Percentiles rank a stretch among this genome's conserved stretches.
Conservation (phyloP, 345 rosid genomes). For the Brassica rapa region DNA sequence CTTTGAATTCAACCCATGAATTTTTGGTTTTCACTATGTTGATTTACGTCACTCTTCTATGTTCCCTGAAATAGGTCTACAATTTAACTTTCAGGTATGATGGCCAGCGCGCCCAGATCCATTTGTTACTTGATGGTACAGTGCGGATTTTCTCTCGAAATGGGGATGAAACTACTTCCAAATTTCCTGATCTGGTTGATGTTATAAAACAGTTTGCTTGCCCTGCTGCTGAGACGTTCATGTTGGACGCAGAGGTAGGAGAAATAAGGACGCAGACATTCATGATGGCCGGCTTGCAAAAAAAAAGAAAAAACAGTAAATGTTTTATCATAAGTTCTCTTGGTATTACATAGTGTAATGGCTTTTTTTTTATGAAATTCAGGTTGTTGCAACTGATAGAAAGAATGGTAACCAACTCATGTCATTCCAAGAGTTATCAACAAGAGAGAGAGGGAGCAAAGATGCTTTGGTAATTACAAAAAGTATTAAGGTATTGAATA, state of each 20-base stretch:
- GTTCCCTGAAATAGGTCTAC: neutral
- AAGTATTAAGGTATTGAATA: slow-evolving; percentile 61
- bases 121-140: slow-evolving; percentile 60
- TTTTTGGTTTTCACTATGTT: neutral
- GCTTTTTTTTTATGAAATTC: slow-evolving; percentile 19
- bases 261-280: too few relatives aligned
- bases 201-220: slow-evolving; percentile 56
- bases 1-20: neutral
- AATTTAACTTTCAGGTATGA: slow-evolving; percentile 63
- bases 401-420: slow-evolving; percentile 69
- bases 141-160: slow-evolving; percentile 77
- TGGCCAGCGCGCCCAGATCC: slow-evolving; percentile 95
- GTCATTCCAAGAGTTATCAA: slow-evolving; percentile 94
- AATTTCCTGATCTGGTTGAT: slow-evolving; percentile 75
- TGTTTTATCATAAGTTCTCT: neutral
- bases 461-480: slow-evolving; percentile 55
- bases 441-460: slow-evolving; percentile 86
- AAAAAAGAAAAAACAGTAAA: too few relatives aligned
- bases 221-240: slow-evolving; percentile 62
- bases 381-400: slow-evolving; percentile 90
- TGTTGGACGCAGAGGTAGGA: slow-evolving; percentile 87
- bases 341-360: neutral
- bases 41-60: slow-evolving; percentile 11
- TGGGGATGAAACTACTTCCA: slow-evolving; percentile 83
- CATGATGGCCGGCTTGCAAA: too few relatives aligned